Evolutionary conservation across 1,284 basidiomycete species (phyloP).

Genomic region (Takashimella koratensis): DNA sequence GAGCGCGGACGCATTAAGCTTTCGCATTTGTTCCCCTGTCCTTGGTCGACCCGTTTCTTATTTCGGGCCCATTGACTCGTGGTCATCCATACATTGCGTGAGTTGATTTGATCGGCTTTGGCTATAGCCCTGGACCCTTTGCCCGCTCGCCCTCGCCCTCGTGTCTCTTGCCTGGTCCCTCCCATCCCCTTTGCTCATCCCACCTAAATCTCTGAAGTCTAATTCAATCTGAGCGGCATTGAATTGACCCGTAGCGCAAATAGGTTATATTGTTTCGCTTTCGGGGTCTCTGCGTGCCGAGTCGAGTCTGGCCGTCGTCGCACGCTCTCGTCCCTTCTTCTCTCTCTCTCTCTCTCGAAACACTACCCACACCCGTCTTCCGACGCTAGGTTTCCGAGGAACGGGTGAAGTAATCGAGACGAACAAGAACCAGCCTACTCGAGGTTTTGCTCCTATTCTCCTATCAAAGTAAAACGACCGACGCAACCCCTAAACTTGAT

Average conservation of each 20-base stretch:
- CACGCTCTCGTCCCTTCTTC: not conserved
- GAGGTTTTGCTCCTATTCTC: too few species aligned
- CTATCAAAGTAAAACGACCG: too few species aligned
- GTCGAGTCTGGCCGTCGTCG: too few species aligned
- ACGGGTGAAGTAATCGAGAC: not conserved
- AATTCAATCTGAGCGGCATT: not conserved
- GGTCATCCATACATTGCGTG: not conserved
- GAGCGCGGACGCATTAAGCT: not conserved
- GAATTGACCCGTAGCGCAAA: not conserved
- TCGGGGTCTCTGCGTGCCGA: not conserved
- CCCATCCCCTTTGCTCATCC: not conserved
- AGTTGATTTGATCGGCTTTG: not conserved
- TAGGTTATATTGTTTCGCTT: not conserved
- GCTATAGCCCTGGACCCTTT: too few species aligned
- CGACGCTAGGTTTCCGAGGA: not conserved
- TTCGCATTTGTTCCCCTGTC: not conserved
- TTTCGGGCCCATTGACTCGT: not conserved
- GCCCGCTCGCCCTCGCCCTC: too few species aligned
- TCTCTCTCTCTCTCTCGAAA: not conserved
- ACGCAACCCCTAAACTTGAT: not conserved
- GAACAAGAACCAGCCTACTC: not conserved
- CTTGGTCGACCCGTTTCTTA: not conserved
- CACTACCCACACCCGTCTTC: too few species aligned
- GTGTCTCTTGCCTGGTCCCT: not conserved
- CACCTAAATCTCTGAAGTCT: not conserved